A percentile compares a stretch with the other conserved stretches of the same genome.
phyloP scores from a whole-genome alignment of 2,329 filamentous ascomycete species.

The Fusarium nanum region DNA sequence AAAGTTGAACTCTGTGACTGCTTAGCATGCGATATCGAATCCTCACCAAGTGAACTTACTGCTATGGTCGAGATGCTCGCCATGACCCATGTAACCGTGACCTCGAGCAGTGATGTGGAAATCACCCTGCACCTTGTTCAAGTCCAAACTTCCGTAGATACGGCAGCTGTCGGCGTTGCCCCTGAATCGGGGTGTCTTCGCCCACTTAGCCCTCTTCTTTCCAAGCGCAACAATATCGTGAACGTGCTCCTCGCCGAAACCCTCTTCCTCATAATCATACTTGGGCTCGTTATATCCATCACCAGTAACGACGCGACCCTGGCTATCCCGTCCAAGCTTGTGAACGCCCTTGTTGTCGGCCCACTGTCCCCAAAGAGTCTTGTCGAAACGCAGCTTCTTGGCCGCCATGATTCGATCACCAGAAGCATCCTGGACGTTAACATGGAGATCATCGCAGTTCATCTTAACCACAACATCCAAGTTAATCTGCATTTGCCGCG shows the following conservation, averaged over 20 bases:
- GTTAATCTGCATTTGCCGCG: constrained; percentile 91
- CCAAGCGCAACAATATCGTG: constrained; percentile 86
- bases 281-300: constrained; percentile 60
- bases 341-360: constrained; percentile 75
- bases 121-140: constrained; percentile 97
- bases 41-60: constrained; percentile 62
- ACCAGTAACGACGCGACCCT: constrained; percentile 64
- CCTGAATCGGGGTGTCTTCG: constrained; percentile 78
- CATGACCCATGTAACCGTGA: constrained; percentile 90
- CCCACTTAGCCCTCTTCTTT: constrained; percentile 72
- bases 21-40: constrained; percentile 32
- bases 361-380: constrained; percentile 87
- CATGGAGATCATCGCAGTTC: constrained; percentile 86
- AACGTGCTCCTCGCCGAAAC: constrained; percentile 83
- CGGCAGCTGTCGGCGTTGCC: constrained; percentile 79
- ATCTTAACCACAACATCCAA: constrained; percentile 92
- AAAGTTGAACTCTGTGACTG: constrained; percentile 86
- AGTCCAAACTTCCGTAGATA: constrained; percentile 87
- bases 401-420: constrained; percentile 92
- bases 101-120: constrained; percentile 97
- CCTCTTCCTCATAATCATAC: constrained; percentile 69
- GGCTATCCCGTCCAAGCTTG: constrained; percentile 65
- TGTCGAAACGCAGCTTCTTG: constrained; percentile 76
- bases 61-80: constrained; percentile 81
- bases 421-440: constrained; percentile 96